Conservation (phyloP, 352 stramenopile species). For the Globisporangium yorkense region DNA sequence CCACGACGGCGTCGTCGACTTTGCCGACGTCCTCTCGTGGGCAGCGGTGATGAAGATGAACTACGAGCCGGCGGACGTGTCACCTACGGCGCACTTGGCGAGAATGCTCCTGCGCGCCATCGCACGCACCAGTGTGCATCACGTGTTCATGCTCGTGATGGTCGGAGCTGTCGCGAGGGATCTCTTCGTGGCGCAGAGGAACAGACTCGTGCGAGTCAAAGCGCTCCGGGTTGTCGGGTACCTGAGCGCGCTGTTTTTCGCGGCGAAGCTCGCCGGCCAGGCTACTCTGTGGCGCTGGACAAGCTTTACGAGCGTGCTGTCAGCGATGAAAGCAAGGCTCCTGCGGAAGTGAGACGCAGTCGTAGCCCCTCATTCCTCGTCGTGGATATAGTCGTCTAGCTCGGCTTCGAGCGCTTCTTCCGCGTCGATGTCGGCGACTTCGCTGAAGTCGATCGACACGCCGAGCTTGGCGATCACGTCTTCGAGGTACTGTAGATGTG, state of each 20-base stretch:
- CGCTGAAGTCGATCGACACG: slow-evolving; percentile 44
- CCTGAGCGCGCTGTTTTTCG: slow-evolving; percentile 16
- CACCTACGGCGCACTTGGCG: not conserved
- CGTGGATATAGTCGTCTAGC: slow-evolving; percentile 19
- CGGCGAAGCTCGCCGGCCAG: slow-evolving; percentile 14
- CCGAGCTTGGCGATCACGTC: slow-evolving; percentile 47
- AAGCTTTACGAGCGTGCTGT: not conserved
- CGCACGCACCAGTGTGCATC: slow-evolving; percentile 13
- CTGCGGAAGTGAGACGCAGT: not conserved
- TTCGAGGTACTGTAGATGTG: slow-evolving; percentile 35
- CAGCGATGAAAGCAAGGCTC: slow-evolving; percentile 1
- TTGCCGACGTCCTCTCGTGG: slow-evolving; percentile 74
- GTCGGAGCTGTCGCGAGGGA: slow-evolving; percentile 11
- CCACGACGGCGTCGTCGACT: slow-evolving; percentile 64
- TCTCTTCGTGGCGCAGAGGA: slow-evolving; percentile 2
- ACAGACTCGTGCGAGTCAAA: slow-evolving; percentile 1
- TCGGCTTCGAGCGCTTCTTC: slow-evolving; percentile 54
- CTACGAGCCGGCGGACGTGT: slow-evolving; percentile 19
- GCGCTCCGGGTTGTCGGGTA: slow-evolving; percentile 9
- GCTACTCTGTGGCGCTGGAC: not conserved
- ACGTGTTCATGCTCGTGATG: slow-evolving; percentile 25
- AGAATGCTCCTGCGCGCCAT: slow-evolving; percentile 5
- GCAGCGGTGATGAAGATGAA: slow-evolving; percentile 66
- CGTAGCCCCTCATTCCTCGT: not conserved
- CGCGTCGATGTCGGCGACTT: slow-evolving; percentile 45